Percentiles rank a stretch among this genome's conserved stretches.
Evolutionary conservation across 1,284 basidiomycete genomes (phyloP).

Genomic region (Apiotrichum laibachii): DNA sequence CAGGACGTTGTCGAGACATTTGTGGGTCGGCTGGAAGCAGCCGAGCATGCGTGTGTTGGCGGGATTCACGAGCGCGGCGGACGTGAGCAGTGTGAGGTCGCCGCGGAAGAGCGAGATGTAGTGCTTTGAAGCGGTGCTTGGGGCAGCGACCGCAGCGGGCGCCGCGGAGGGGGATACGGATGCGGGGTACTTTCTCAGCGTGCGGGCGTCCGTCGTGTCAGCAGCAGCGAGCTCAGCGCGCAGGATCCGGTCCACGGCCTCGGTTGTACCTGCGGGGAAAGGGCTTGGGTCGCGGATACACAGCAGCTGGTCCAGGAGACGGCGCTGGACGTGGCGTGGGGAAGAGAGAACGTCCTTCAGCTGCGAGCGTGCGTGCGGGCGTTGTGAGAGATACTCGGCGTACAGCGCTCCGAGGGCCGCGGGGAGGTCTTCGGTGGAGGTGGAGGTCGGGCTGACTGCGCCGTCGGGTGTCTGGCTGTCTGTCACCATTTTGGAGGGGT

Average conservation of each 20-base stretch:
- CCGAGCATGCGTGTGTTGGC: slow-evolving; percentile 16
- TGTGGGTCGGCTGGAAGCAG: slow-evolving; percentile 20
- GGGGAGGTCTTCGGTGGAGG: no score
- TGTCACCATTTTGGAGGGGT: no score
- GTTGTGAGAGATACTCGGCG: no score
- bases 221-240: background rate
- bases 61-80: slow-evolving; percentile 12
- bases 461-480: no score
- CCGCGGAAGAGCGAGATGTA: background rate
- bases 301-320: background rate
- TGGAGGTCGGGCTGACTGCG: no score
- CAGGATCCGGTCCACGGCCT: background rate
- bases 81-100: slow-evolving; percentile 4
- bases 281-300: background rate
- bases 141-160: no score
- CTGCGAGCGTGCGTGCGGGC: no score
- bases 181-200: no score
- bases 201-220: background rate
- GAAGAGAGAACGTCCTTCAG: no score
- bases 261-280: background rate
- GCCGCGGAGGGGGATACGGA: no score
- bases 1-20: slow-evolving; percentile 19
- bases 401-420: no score
- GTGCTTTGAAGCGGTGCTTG: background rate
- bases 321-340: background rate